These are phyloP conservation scores for Parachlorella kessleri DNA, from an alignment of 139 green algal genomes.

Conservation along the genomic window DNA sequence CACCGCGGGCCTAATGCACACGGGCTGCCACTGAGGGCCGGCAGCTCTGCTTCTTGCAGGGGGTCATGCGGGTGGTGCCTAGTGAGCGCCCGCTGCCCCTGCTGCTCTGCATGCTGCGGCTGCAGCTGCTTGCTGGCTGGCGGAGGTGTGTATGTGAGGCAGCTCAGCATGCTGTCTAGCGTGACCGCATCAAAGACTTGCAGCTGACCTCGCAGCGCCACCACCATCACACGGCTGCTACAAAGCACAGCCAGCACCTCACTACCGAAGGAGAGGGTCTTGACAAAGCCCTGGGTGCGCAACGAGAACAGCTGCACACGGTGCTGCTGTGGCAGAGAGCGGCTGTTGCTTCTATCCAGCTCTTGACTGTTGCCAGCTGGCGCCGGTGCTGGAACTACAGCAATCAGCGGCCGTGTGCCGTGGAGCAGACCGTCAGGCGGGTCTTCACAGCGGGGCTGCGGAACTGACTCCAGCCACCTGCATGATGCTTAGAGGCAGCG, in stretches of 20 bases:
- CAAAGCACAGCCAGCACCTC: conserved; percentile 30
- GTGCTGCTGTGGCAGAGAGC: conserved; percentile 1
- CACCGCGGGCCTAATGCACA: conserved; percentile 59
- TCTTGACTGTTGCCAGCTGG: background rate
- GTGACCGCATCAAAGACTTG: conserved; percentile 46
- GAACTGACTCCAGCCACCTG: conserved; percentile 37
- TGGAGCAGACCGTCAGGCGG: background rate
- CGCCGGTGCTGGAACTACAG: background rate
- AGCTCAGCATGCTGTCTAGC: conserved; percentile 53
- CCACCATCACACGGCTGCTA: conserved; percentile 31
- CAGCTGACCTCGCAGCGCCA: conserved; percentile 52
- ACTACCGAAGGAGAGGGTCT: conserved; percentile 30
- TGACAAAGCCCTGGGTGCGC: conserved; percentile 29
- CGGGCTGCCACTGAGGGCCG: too few relatives aligned
- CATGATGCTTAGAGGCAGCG: background rate
- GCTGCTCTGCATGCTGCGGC: background rate
- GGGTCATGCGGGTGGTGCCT: background rate
- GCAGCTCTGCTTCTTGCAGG: background rate
- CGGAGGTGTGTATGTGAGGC: conserved; percentile 51
- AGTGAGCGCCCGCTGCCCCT: background rate
- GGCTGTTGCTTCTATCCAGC: too few relatives aligned
- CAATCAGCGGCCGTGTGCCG: too few relatives aligned
- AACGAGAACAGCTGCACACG: conserved; percentile 45
- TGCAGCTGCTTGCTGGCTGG: background rate
- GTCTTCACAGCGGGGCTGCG: conserved; percentile 1